A percentile compares a stretch with the other conserved stretches of the same genome.
Evolutionary conservation across 2,329 filamentous ascomycete species (phyloP).

Genomic region (Akanthomyces muscarius): DNA sequence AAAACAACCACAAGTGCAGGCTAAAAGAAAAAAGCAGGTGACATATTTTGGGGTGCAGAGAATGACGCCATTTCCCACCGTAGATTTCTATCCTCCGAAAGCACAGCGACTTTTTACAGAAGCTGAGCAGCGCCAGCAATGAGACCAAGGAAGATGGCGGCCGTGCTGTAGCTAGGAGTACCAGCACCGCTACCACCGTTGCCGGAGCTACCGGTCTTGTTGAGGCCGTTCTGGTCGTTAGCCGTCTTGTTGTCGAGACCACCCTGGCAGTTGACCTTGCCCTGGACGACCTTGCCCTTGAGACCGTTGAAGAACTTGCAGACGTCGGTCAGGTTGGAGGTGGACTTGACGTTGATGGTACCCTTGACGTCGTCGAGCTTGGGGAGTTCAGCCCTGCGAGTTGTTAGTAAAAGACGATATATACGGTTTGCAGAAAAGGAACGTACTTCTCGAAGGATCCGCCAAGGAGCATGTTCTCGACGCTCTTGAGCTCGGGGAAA

Average conservation of each 20-base stretch:
- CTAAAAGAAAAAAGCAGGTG: constrained; percentile 28
- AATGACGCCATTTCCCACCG: constrained; percentile 35
- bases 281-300: constrained; percentile 21
- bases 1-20: constrained; percentile 32
- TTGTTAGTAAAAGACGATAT: constrained; percentile 51
- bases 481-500: constrained; percentile 63
- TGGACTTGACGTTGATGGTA: constrained; percentile 66
- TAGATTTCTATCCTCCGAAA: constrained; percentile 23
- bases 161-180: constrained; percentile 40
- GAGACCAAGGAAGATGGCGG: constrained; percentile 44
- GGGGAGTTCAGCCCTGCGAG: constrained; percentile 67
- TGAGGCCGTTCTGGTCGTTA: constrained; percentile 36
- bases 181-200: constrained; percentile 28
- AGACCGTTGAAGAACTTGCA: constrained; percentile 46
- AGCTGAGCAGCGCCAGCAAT: constrained; percentile 47
- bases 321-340: constrained; percentile 59
- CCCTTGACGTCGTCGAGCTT: constrained; percentile 64
- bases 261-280: constrained; percentile 36
- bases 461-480: constrained; percentile 77
- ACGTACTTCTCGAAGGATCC: constrained; percentile 82
- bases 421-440: too few species aligned
- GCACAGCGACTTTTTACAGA: constrained; percentile 38
- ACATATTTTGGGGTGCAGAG: constrained; percentile 31
- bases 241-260: constrained; percentile 19
- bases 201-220: constrained; percentile 26